Evolutionary conservation across 192 early-diverging fungal species (phyloP).

Genomic region (Dispira parvispora): DNA sequence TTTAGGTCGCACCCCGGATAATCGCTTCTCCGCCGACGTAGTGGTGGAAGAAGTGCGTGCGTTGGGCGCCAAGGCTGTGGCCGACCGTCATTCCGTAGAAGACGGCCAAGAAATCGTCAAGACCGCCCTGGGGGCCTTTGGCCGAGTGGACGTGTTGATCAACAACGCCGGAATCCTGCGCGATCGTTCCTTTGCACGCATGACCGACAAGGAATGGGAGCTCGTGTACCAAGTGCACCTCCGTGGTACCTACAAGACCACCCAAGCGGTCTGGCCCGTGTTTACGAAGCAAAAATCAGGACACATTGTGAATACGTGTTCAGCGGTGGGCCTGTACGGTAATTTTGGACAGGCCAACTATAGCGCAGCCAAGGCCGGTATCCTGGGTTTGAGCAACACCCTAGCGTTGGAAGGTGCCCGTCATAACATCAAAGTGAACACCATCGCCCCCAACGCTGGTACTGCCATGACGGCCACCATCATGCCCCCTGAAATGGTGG

Average conservation of each 20-base stretch:
- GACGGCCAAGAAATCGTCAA: constrained; percentile 89
- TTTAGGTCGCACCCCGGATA: constrained; percentile 48
- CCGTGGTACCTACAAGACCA: constrained; percentile 85
- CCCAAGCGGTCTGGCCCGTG: constrained; percentile 91
- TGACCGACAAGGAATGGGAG: constrained; percentile 92
- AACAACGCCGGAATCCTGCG: constrained; percentile 98
- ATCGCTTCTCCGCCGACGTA: constrained; percentile 36
- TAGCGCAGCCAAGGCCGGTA: constrained; percentile 80
- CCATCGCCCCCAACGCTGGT: constrained; percentile 94
- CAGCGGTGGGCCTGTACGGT: constrained; percentile 87
- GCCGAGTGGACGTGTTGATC: constrained; percentile 65
- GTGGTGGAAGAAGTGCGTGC: constrained; percentile 72
- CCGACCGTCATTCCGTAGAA: constrained; percentile 88
- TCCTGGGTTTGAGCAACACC: constrained; percentile 79
- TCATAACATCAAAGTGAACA: constrained; percentile 82
- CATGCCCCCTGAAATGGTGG: constrained; percentile 89
- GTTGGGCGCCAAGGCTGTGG: constrained; percentile 77
- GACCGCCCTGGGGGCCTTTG: constrained; percentile 75
- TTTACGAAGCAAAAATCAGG: constrained; percentile 90
- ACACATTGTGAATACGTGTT: constrained; percentile 87
- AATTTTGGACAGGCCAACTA: constrained; percentile 95
- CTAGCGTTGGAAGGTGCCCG: constrained; percentile 82
- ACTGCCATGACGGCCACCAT: constrained; percentile 96
- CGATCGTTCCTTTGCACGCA: constrained; percentile 83
- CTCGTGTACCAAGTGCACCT: constrained; percentile 79